phyloP scores from a whole-genome alignment of 148 eudicot genomes.

The Chenopodium suecicum region DNA sequence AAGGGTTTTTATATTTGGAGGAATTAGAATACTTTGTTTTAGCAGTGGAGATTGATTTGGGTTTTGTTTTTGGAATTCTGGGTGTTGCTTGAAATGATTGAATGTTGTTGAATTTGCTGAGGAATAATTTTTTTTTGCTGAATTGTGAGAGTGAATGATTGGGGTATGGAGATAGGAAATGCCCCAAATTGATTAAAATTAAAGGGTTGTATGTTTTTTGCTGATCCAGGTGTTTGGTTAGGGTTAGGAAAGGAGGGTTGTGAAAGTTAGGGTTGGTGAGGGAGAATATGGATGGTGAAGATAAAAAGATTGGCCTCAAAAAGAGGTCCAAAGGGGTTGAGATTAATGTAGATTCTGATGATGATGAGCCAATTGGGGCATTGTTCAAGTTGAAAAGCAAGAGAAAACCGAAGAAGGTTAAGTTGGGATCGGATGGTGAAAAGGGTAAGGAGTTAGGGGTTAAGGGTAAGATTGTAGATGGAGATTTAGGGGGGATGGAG shows the following conservation, averaged over 20 bases:
- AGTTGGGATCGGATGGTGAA: slow-evolving; percentile 39
- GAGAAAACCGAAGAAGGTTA: slow-evolving; percentile 51
- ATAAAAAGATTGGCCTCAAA: slow-evolving; percentile 46
- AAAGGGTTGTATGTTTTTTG: slow-evolving; percentile 7
- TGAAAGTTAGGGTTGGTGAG: slow-evolving; percentile 29
- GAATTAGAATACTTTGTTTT: slow-evolving; percentile 14
- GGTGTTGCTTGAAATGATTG: slow-evolving; percentile 27
- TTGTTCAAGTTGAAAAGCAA: slow-evolving; percentile 65
- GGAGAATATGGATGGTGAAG: slow-evolving; percentile 64
- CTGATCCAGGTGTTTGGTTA: slow-evolving; percentile 20
- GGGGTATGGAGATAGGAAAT: slow-evolving; percentile 18
- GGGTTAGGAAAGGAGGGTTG: slow-evolving; percentile 24
- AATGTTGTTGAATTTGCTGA: slow-evolving; percentile 22
- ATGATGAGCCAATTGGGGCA: slow-evolving; percentile 80
- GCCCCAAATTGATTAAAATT: slow-evolving; percentile 20
- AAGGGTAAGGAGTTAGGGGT: slow-evolving; percentile 36
- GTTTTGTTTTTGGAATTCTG: slow-evolving; percentile 25
- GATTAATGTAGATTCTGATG: slow-evolving; percentile 57
- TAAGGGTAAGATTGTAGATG: slow-evolving; percentile 34
- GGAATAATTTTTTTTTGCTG: neutral
- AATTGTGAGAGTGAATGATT: slow-evolving; percentile 21
- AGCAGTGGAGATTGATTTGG: slow-evolving; percentile 34
- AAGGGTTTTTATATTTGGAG: neutral
- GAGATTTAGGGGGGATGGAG: slow-evolving; percentile 71
- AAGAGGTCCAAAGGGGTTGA: slow-evolving; percentile 48